Conservation (phyloP, 257 asterid genomes). For the Primulina eburnea region DNA sequence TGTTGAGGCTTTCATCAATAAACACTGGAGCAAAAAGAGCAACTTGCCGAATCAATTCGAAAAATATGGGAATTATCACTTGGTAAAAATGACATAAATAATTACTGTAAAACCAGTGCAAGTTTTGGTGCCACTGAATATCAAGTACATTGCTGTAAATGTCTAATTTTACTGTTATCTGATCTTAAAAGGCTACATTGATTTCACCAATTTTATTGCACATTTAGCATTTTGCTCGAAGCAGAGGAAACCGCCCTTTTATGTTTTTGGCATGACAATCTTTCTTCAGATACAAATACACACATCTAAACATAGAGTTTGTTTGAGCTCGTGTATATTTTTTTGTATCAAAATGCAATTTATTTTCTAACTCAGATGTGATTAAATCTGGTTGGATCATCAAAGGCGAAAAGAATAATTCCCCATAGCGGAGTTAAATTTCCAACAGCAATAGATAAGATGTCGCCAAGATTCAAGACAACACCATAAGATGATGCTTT, state of each 20-base stretch:
- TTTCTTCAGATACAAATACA: neutral
- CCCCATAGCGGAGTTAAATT: no score
- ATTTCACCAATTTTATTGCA: neutral
- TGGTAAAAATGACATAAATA: slow-evolving; percentile 14
- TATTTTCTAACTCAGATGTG: no score
- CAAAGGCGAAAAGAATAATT: slow-evolving; percentile 10
- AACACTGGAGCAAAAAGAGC: slow-evolving; percentile 42
- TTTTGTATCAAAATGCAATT: no score
- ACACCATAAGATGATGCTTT: no score
- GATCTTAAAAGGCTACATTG: slow-evolving; percentile 25
- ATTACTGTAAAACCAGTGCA: neutral
- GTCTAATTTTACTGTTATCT: slow-evolving; percentile 30
- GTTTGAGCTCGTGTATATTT: no score
- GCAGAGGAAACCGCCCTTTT: neutral
- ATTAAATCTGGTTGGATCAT: neutral
- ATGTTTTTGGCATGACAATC: neutral
- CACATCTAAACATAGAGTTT: no score
- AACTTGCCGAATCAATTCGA: slow-evolving; percentile 20
- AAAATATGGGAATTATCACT: slow-evolving; percentile 17
- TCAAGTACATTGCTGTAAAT: slow-evolving; percentile 27
- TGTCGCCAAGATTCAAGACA: no score
- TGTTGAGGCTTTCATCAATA: slow-evolving; percentile 60
- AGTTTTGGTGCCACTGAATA: neutral
- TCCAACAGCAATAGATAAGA: neutral
- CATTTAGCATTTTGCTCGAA: neutral